phyloP scores from a whole-genome alignment of 164 flowering plant species.

The Vitis vinifera region ASM3070453v1 NC_081805.1:19184501-19185000 shows the following conservation, averaged over 20 bases:
- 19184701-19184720: conserved; percentile 19
- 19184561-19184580: conserved; percentile 41
- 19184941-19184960: conserved; percentile 96
- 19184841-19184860: conserved; percentile 90
- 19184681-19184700: conserved; percentile 31
- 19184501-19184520: conserved; percentile 95
- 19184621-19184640: conserved; percentile 34
- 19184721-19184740: conserved; percentile 91
- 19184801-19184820: conserved; percentile 58
- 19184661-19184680: conserved; percentile 49
- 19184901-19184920: conserved; percentile 85
- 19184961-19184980: conserved; percentile 89
- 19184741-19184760: conserved; percentile 68
- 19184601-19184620: conserved; percentile 58
- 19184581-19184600: conserved; percentile 61
- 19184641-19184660: conserved; percentile 47
- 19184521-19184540: conserved; percentile 86
- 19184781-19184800: conserved; percentile 97
- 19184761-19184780: conserved; percentile 83
- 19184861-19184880: conserved; percentile 76
- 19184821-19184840: conserved; percentile 88
- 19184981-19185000: conserved; percentile 67
- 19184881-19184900: conserved; percentile 91
- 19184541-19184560: conserved; percentile 76
- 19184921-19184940: conserved; percentile 87